Evolutionary conservation across 2,329 filamentous ascomycete genomes (phyloP).

Genomic region (Coniosporium tulheliwenetii): DNA sequence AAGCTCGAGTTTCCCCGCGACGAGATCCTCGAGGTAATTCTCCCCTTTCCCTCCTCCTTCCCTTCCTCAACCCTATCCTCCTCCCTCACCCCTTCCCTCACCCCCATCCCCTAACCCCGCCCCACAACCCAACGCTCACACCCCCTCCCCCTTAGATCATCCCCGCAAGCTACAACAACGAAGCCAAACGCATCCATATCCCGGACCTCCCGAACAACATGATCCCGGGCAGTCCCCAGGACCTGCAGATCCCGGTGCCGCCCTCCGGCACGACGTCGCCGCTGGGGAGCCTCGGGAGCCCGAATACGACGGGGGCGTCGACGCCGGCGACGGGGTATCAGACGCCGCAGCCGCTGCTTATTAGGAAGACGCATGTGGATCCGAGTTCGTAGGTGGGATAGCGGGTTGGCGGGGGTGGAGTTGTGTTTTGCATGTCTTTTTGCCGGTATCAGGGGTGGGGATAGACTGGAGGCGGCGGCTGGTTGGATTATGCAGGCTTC

Average conservation of each 20-base stretch:
- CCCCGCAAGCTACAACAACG: slow-evolving; percentile 92
- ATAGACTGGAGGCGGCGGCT: no score
- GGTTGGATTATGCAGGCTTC: no score
- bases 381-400: not conserved
- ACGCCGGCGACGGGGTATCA: not conserved
- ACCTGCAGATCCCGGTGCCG: slow-evolving; percentile 63
- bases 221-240: slow-evolving; percentile 64
- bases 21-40: slow-evolving; percentile 73
- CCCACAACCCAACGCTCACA: slow-evolving; percentile 4
- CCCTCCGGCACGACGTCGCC: slow-evolving; percentile 34
- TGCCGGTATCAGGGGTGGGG: no score
- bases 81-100: not conserved
- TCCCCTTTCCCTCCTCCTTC: not conserved
- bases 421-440: no score
- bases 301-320: slow-evolving; percentile 2
- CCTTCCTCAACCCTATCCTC: slow-evolving; percentile 5
- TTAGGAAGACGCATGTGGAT: not conserved
- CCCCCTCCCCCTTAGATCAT: slow-evolving; percentile 48
- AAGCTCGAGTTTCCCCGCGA: slow-evolving; percentile 85
- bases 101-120: not conserved
- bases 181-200: slow-evolving; percentile 80
- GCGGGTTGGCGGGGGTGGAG: no score
- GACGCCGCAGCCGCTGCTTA: not conserved
- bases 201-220: slow-evolving; percentile 49
- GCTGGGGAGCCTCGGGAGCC: slow-evolving; percentile 23